Evolutionary conservation across 495 filamentous ascomycete genomes (phyloP), one percentile per base, ranked within the genome.

Genomic region (Aspergillus bertholletiae): DNA sequence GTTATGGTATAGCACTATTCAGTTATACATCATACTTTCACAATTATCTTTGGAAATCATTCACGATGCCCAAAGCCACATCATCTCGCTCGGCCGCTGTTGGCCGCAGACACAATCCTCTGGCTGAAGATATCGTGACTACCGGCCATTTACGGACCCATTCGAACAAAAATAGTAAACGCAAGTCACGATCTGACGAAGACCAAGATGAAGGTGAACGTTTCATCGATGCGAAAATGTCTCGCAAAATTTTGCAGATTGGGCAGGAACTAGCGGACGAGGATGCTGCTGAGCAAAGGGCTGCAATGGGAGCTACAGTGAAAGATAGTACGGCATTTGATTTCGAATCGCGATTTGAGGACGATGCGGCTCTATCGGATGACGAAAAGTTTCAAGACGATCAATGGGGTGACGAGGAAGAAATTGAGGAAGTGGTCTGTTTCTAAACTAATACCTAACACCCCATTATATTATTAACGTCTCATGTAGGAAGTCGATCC

Each of bases 161-260:
- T 69, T 74, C 70, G 66, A 82, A 63, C 66, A 78, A 68, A 65
- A 76, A 71, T 61, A 67, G 57, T 71, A 87, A 88, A 73, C 78
- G 82, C 56, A 84, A 71, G 43, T 64, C 71, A 45, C 61, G 79
- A 44, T 70, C 72, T 34, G 73, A 76, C 24, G 79, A 85, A 22
- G 76, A 83, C 26, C 80, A 84, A 20, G 81, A 81, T 44, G 81
- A 86, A 60, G 78, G 79, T 48, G 82, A 88, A 46, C 74, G 78
- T 56, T 96, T 83, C 64, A 79, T 97, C 51, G 93, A 96, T 68
- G 86, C 91, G 44, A 90, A 88, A 63, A 80, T 90, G 30, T 96
- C 92, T 39, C 79, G 86, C 54, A 91, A 90, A 64, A 97, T 97
- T 67, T 68, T 97, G 54, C 84, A 86, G 54, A 88, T 97, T 61